Conservation (phyloP, 1,284 basidiomycete species). For the Entoloma clypeatum region DNA sequence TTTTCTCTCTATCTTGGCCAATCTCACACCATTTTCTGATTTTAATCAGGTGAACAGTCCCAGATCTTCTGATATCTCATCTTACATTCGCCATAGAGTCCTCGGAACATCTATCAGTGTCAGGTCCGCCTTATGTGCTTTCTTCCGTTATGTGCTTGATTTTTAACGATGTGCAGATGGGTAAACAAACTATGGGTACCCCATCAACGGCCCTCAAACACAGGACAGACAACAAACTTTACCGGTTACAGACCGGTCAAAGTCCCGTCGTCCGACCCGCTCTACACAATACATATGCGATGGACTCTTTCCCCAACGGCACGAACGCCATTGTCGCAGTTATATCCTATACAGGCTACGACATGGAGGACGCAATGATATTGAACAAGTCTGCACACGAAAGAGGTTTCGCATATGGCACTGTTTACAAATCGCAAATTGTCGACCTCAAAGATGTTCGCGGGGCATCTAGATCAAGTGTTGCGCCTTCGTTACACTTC, state of each 20-base stretch:
- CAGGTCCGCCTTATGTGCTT: conserved; percentile 46
- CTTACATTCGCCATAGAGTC: conserved; percentile 48
- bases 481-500: conserved; percentile 73
- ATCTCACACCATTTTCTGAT: conserved; percentile 86
- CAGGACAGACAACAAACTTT: conserved; percentile 98
- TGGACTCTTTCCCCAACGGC: conserved; percentile 98
- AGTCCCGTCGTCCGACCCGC: conserved; percentile 92
- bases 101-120: conserved; percentile 85
- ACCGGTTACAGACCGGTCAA: conserved; percentile 93
- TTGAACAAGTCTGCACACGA: conserved; percentile 99
- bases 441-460: conserved; percentile 85
- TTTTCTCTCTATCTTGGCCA: conserved; percentile 86
- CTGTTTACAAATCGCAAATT: conserved; percentile 94
- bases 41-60: conserved; percentile 80
- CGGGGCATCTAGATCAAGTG: conserved; percentile 55
- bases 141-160: conserved; percentile 4
- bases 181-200: conserved; percentile 99
- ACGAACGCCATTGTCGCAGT: conserved; percentile 99
- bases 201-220: conserved; percentile 89
- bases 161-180: conserved; percentile 68
- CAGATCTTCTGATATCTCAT: background rate
- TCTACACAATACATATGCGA: conserved; percentile 94
- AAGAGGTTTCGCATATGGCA: conserved; percentile 96
- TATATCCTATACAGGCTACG: conserved; percentile 99
- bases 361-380: conserved; percentile 99